Percentiles rank a stretch among this genome's conserved stretches.
Conservation (phyloP, 164 flowering plant genomes). For the Cinnamomum chago region DNA sequence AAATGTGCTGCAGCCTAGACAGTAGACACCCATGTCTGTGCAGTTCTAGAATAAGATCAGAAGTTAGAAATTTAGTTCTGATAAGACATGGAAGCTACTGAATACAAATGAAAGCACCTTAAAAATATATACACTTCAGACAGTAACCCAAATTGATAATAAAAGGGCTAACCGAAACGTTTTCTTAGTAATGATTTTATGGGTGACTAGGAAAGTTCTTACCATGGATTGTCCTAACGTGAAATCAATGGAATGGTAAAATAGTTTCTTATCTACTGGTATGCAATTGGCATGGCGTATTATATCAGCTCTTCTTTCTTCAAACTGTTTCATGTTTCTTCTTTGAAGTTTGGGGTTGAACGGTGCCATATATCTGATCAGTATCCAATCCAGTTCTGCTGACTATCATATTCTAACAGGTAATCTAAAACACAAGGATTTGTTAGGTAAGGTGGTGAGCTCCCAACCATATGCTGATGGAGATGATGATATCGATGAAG, state of each 20-base stretch:
- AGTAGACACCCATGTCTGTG: too few relatives aligned
- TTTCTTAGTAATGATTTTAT: neutral
- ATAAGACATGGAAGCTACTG: too few relatives aligned
- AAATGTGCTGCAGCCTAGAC: too few relatives aligned
- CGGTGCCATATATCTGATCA: neutral
- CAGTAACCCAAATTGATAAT: too few relatives aligned
- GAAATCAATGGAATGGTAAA: neutral
- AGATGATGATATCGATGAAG: slow-evolving; percentile 24
- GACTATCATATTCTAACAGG: slow-evolving; percentile 36
- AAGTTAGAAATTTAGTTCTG: too few relatives aligned
- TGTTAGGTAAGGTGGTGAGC: slow-evolving; percentile 73
- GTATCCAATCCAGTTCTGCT: neutral
- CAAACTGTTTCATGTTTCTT: neutral
- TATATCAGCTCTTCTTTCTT: neutral
- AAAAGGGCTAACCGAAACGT: neutral
- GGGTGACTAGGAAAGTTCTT: neutral
- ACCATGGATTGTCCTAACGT: neutral
- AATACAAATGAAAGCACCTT: too few relatives aligned
- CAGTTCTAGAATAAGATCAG: too few relatives aligned
- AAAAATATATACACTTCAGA: too few relatives aligned
- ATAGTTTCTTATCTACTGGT: neutral
- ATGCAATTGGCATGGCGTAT: neutral
- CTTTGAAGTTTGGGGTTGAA: slow-evolving; percentile 4
- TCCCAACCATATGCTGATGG: slow-evolving; percentile 64
- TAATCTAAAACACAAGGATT: slow-evolving; percentile 76